These are phyloP conservation scores for Xylaria sp. DNA, from an alignment of 2,329 filamentous ascomycete genomes.

Conservation along the genomic window DNA sequence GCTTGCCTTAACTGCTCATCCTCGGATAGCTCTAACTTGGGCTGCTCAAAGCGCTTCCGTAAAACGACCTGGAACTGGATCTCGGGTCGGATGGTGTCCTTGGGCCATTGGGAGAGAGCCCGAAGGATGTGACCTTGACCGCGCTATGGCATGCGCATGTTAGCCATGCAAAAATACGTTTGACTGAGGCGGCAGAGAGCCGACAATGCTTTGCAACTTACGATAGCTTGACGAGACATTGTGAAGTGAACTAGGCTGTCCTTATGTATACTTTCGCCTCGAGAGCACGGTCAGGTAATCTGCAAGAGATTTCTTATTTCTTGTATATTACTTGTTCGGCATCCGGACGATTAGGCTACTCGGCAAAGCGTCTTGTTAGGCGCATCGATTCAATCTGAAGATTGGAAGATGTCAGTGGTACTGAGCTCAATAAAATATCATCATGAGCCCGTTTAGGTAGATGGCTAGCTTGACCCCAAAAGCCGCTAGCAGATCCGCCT, in stretches of 20 bases:
- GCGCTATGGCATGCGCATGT: conserved; percentile 42
- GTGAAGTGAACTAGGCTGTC: not conserved
- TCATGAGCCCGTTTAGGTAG: not conserved
- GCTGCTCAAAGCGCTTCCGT: conserved; percentile 49
- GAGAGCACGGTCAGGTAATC: not conserved
- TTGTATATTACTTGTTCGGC: not conserved
- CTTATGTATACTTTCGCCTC: not conserved
- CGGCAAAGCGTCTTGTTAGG: not conserved
- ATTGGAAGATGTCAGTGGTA: conserved; percentile 19
- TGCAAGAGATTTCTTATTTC: no score
- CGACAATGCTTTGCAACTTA: conserved; percentile 24
- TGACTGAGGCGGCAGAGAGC: not conserved
- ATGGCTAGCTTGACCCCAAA: no score
- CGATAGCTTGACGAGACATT: conserved; percentile 37
- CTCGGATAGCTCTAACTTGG: conserved; percentile 45
- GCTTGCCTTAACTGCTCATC: conserved; percentile 60
- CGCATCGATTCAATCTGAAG: not conserved
- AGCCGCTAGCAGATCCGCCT: not conserved
- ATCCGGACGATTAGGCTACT: not conserved
- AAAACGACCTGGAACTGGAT: conserved; percentile 66
- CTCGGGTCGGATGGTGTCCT: conserved; percentile 66
- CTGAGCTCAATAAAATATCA: not conserved
- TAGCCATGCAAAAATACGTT: not conserved
- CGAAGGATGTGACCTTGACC: conserved; percentile 55
- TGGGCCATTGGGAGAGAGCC: conserved; percentile 65